Evolutionary conservation across 2,329 filamentous ascomycete species (phyloP).

Genomic region (Fusarium mangiferae): DNA sequence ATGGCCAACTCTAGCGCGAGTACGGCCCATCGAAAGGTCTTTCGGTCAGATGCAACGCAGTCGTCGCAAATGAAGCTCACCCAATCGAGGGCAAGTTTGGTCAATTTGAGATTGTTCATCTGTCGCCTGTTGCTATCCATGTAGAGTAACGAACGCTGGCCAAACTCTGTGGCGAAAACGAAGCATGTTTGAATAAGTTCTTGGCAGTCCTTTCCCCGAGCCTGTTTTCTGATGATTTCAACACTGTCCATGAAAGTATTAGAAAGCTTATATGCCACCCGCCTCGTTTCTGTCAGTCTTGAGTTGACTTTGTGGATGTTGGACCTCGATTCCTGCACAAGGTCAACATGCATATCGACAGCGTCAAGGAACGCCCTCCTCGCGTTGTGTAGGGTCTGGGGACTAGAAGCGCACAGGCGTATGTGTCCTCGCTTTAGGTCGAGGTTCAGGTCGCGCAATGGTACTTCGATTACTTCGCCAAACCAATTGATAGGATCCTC

Average conservation of each 20-base stretch:
- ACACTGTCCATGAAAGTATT: conserved; percentile 99
- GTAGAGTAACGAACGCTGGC: conserved; percentile 91
- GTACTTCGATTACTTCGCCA: conserved; percentile 76
- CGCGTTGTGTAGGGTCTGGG: conserved; percentile 81
- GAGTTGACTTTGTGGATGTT: conserved; percentile 93
- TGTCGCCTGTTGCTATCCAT: conserved; percentile 95
- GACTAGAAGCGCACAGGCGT: conserved; percentile 88
- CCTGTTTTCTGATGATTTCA: conserved; percentile 89
- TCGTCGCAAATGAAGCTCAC: conserved; percentile 98
- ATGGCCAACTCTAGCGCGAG: conserved; percentile 95
- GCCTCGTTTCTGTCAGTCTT: conserved; percentile 92
- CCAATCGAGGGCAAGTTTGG: conserved; percentile 94
- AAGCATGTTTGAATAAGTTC: conserved; percentile 98
- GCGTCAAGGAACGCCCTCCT: conserved; percentile 79
- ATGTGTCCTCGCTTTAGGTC: conserved; percentile 89
- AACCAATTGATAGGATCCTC: conserved; percentile 85
- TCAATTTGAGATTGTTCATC: conserved; percentile 97
- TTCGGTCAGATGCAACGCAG: conserved; percentile 91
- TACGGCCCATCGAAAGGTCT: conserved; percentile 97
- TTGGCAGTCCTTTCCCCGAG: conserved; percentile 84
- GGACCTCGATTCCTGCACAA: conserved; percentile 90
- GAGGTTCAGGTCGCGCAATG: conserved; percentile 79
- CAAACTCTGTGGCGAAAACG: conserved; percentile 98
- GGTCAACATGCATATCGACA: conserved; percentile 86
- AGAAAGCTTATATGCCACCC: conserved; percentile 94